Percentiles rank a stretch among this genome's conserved stretches.
Conservation (phyloP, 2,329 filamentous ascomycete species). For the Phyllosticta citriasiana region DNA sequence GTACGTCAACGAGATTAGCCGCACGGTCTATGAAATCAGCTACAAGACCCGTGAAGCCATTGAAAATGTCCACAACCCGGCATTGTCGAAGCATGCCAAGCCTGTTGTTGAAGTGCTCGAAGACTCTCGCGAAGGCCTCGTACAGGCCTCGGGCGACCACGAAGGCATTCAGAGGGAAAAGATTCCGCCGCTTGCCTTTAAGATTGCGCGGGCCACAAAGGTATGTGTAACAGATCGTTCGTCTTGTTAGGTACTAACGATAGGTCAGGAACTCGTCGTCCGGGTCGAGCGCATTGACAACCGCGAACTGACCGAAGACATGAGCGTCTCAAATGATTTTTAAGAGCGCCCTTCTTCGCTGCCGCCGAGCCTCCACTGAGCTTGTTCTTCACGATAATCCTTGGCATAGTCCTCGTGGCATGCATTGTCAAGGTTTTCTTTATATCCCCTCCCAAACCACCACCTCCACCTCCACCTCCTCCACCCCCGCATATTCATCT, state of each 20-base stretch:
- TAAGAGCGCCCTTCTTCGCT: slow-evolving; percentile 1
- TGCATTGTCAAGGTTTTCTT: background rate
- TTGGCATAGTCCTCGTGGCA: background rate
- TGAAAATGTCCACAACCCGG: slow-evolving; percentile 38
- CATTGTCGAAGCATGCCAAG: slow-evolving; percentile 40
- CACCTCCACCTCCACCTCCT: background rate
- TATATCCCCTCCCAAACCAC: background rate
- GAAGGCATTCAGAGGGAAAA: slow-evolving; percentile 52
- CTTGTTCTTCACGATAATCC: background rate
- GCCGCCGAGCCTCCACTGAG: background rate
- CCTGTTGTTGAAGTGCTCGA: slow-evolving; percentile 48
- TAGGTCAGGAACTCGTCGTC: slow-evolving; percentile 29
- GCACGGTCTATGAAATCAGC: slow-evolving; percentile 61
- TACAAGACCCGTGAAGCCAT: slow-evolving; percentile 49
- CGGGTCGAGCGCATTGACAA: slow-evolving; percentile 32
- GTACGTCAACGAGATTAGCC: slow-evolving; percentile 62
- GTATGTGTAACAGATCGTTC: slow-evolving; percentile 24
- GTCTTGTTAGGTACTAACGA: background rate
- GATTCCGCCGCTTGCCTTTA: slow-evolving; percentile 76
- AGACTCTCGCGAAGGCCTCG: slow-evolving; percentile 54
- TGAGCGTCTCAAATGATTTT: slow-evolving; percentile 10
- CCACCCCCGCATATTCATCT: background rate
- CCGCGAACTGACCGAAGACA: slow-evolving; percentile 20
- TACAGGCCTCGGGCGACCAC: slow-evolving; percentile 48
- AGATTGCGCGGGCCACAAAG: slow-evolving; percentile 73